Evolutionary conservation across 768 basidiomycete species (phyloP).

Genomic region (Albatrellus ellisii): DNA sequence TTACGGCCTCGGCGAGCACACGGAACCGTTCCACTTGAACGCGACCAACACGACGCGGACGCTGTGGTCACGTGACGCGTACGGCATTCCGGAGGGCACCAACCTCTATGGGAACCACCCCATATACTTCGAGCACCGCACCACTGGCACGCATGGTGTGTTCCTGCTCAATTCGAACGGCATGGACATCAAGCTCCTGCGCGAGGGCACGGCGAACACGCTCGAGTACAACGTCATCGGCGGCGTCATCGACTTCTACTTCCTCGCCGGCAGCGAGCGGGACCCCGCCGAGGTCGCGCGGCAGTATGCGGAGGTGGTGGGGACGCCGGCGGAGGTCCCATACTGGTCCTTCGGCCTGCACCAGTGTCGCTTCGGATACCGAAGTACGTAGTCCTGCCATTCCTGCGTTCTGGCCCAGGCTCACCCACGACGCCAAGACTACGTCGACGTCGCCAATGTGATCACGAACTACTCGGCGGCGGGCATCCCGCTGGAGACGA

Average conservation of each 20-base stretch:
- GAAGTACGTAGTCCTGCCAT: conserved; percentile 24
- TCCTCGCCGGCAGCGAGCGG: conserved; percentile 51
- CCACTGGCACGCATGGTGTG: conserved; percentile 53
- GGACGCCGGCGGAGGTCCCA: conserved; percentile 56
- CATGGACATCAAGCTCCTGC: conserved; percentile 59
- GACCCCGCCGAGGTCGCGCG: conserved; percentile 44
- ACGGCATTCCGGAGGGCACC: conserved; percentile 39
- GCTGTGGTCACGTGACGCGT: conserved; percentile 57
- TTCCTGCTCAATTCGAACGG: conserved; percentile 60
- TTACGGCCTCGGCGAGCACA: conserved; percentile 71
- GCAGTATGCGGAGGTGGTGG: conserved; percentile 60
- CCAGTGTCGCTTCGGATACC: conserved; percentile 61
- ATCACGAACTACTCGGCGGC: conserved; percentile 49
- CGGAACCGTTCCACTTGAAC: conserved; percentile 47
- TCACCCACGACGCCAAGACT: conserved; percentile 26
- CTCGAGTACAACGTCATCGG: conserved; percentile 72
- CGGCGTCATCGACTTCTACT: conserved; percentile 68
- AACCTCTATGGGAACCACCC: conserved; percentile 69
- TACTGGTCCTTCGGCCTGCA: conserved; percentile 67
- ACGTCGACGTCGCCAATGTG: conserved; percentile 46
- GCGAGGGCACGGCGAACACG: conserved; percentile 19
- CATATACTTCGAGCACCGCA: conserved; percentile 57
- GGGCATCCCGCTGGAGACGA: conserved; percentile 56
- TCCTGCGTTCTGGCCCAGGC: neutral
- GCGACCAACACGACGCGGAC: conserved; percentile 29